Conservation (phyloP, 208 protist species). For the Crithidia mellificae region DNA sequence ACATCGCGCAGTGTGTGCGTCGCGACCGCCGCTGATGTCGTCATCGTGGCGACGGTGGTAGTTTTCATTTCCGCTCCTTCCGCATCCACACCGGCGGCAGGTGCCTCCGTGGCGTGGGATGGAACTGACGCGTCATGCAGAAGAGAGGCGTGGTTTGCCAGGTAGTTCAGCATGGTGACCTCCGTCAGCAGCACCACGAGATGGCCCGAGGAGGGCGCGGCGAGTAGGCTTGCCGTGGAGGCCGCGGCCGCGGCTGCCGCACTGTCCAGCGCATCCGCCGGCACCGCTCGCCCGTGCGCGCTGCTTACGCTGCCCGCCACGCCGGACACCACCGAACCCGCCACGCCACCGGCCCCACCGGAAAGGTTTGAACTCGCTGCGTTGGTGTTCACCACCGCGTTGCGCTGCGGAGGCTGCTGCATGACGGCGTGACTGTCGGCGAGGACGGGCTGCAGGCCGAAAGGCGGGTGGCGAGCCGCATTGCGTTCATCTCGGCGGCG, state of each 20-base stretch:
- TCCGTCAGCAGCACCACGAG: slow-evolving; percentile 74
- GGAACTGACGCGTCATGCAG: neutral
- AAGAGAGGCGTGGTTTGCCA: slow-evolving; percentile 39
- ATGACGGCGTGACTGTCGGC: slow-evolving; percentile 25
- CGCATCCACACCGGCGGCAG: too few relatives aligned
- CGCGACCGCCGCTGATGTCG: neutral
- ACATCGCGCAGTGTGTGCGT: slow-evolving; percentile 20
- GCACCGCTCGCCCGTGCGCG: slow-evolving; percentile 9
- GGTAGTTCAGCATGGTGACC: slow-evolving; percentile 68
- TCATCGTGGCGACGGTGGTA: too few relatives aligned
- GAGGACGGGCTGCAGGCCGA: slow-evolving; percentile 58
- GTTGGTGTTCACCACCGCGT: too few relatives aligned
- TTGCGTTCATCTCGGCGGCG: slow-evolving; percentile 82
- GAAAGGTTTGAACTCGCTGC: too few relatives aligned
- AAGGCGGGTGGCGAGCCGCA: slow-evolving; percentile 55
- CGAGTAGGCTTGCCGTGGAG: slow-evolving; percentile 32
- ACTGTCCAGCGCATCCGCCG: slow-evolving; percentile 16
- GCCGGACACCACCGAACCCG: neutral
- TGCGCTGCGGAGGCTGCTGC: neutral
- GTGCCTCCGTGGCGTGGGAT: too few relatives aligned
- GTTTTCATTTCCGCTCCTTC: neutral
- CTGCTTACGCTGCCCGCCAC: neutral
- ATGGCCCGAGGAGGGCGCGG: slow-evolving; percentile 49
- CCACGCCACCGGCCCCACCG: too few relatives aligned
- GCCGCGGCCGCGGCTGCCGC: slow-evolving; percentile 18